Evolutionary conservation across 495 filamentous ascomycete species (phyloP).

Genomic region (Xylaria palmicola): DNA sequence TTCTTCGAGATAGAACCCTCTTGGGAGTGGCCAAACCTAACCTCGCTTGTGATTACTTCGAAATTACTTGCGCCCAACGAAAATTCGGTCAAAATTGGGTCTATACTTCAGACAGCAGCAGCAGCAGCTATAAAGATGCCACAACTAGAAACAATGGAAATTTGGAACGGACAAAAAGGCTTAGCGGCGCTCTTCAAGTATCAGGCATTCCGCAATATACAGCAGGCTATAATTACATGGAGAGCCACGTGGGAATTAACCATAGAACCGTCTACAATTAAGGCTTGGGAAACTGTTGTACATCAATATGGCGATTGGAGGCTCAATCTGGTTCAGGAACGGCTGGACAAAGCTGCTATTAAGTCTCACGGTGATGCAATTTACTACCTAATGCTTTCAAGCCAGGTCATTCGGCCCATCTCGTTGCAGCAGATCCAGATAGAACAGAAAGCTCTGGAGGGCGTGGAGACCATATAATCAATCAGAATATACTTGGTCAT

Average conservation of each 20-base stretch:
- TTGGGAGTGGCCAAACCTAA: constrained; percentile 38
- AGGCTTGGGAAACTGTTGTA: constrained; percentile 39
- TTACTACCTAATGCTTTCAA: constrained; percentile 27
- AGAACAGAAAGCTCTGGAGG: constrained; percentile 29
- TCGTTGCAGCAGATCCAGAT: constrained; percentile 37
- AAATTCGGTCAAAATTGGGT: constrained; percentile 24
- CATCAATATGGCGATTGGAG: constrained; percentile 24
- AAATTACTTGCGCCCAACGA: constrained; percentile 27
- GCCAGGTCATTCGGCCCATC: constrained; percentile 32
- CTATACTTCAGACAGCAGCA: constrained; percentile 33
- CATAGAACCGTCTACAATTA: constrained; percentile 29
- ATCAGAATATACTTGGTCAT: too few species aligned
- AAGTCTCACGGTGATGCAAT: constrained; percentile 39
- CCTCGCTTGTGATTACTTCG: constrained; percentile 35
- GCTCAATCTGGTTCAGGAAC: constrained; percentile 26
- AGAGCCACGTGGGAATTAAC: constrained; percentile 37
- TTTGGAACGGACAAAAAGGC: constrained; percentile 40
- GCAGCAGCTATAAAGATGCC: constrained; percentile 38
- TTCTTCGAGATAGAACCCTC: constrained; percentile 34
- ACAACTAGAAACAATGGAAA: constrained; percentile 39
- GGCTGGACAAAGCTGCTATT: constrained; percentile 27
- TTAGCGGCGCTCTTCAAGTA: constrained; percentile 38
- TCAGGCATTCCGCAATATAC: constrained; percentile 21
- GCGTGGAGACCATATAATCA: constrained; percentile 22
- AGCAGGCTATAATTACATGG: constrained; percentile 33